Percentiles rank a stretch among this genome's conserved stretches.
Evolutionary conservation across 106 monocot species (phyloP).

Genomic region (Acanthochlamys bracteata): DNA sequence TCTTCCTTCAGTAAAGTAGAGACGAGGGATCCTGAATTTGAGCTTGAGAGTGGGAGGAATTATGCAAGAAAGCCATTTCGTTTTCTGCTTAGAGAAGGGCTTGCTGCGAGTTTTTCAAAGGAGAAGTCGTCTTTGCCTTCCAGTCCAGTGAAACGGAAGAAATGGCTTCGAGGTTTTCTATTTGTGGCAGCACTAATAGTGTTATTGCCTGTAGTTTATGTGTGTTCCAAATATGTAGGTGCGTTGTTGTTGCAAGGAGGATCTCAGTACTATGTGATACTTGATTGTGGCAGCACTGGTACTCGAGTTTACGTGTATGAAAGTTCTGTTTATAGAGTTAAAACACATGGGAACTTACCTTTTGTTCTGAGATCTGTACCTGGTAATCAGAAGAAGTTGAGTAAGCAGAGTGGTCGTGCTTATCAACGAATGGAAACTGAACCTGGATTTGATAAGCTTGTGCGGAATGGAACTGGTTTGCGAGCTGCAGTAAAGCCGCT

Average conservation of each 20-base stretch:
- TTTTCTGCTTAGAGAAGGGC: slow-evolving; percentile 47
- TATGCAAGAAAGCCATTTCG: slow-evolving; percentile 25
- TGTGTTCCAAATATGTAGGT: slow-evolving; percentile 35
- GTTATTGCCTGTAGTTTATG: slow-evolving; percentile 28
- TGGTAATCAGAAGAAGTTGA: slow-evolving; percentile 25
- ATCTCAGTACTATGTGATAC: slow-evolving; percentile 65
- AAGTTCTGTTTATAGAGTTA: slow-evolving; percentile 35
- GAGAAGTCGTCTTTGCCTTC: slow-evolving; percentile 40
- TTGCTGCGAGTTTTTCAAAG: slow-evolving; percentile 71
- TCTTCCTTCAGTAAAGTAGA: slow-evolving; percentile 34
- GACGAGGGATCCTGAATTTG: slow-evolving; percentile 25
- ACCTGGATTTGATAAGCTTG: slow-evolving; percentile 88
- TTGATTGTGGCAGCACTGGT: slow-evolving; percentile 96
- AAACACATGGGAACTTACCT: slow-evolving; percentile 31
- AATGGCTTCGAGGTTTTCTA: slow-evolving; percentile 23
- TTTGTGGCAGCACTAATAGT: slow-evolving; percentile 26
- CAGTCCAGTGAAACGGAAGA: slow-evolving; percentile 36
- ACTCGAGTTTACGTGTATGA: slow-evolving; percentile 89
- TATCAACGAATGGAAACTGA: slow-evolving; percentile 98
- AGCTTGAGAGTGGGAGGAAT: slow-evolving; percentile 30
- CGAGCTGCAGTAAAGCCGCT: slow-evolving; percentile 68
- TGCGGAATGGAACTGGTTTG: slow-evolving; percentile 69
- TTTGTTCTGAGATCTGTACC: slow-evolving; percentile 68
- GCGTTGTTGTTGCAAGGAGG: slow-evolving; percentile 26
- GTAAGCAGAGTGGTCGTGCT: slow-evolving; percentile 58